A percentile compares a stretch with the other conserved stretches of the same genome.
Evolutionary conservation across 2,329 filamentous ascomycete species (phyloP).

Genomic region (Spiromastix sp.): DNA sequence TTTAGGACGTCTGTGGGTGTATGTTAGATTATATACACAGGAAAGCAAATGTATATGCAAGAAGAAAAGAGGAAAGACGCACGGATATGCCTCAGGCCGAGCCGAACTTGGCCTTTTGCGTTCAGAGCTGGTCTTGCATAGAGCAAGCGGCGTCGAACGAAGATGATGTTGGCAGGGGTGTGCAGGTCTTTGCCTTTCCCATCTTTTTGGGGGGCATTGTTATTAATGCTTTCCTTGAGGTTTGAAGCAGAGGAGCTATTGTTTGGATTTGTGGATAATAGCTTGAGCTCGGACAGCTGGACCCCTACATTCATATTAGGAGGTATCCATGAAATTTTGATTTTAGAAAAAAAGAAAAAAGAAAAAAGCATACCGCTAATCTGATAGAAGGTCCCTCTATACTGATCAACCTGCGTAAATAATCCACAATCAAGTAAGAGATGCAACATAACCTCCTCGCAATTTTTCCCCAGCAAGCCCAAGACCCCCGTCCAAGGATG

Average conservation of each 20-base stretch:
- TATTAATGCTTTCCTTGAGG: neutral
- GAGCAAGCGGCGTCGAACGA: conserved; percentile 75
- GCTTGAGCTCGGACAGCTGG: conserved; percentile 2
- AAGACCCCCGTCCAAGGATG: conserved; percentile 67
- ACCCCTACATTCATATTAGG: neutral
- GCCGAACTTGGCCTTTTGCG: conserved; percentile 53
- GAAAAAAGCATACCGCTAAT: conserved; percentile 53
- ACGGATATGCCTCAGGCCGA: conserved; percentile 76
- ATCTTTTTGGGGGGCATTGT: neutral
- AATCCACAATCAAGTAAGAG: conserved; percentile 68
- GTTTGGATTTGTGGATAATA: neutral
- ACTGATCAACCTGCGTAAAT: conserved; percentile 53
- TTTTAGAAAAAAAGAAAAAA: neutral
- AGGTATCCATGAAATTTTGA: neutral
- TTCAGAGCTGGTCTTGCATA: conserved; percentile 69
- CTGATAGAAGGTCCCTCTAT: conserved; percentile 61
- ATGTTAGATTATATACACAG: conserved; percentile 7
- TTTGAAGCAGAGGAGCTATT: too few species aligned
- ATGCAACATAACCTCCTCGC: conserved; percentile 67
- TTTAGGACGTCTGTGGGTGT: conserved; percentile 64
- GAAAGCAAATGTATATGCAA: conserved; percentile 2
- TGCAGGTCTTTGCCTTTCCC: conserved; percentile 9
- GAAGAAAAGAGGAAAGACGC: conserved; percentile 26
- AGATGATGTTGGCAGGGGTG: conserved; percentile 50
- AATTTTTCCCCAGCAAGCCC: conserved; percentile 60